Conservation (phyloP, 257 asterid species). For the Apocynum venetum region DNA sequence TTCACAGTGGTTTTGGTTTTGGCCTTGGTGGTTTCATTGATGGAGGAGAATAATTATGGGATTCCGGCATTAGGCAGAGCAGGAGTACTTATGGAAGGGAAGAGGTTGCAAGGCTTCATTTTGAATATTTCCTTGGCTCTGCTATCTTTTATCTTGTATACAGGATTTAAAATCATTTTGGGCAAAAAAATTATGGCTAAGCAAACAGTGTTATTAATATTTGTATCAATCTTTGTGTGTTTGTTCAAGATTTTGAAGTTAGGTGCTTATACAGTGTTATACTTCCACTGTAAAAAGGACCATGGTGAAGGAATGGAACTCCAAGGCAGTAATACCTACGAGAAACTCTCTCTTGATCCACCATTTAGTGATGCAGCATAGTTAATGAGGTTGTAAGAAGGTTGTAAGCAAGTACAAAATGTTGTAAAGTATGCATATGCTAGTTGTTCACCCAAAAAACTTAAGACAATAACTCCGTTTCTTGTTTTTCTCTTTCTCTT, state of each 20-base stretch:
- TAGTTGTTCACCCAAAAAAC: too few relatives aligned
- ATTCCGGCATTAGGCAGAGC: constrained; percentile 33
- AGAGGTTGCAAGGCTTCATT: constrained; percentile 37
- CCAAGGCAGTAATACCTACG: constrained; percentile 10
- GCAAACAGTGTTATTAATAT: constrained; percentile 3
- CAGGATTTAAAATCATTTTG: not conserved
- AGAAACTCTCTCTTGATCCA: constrained; percentile 9
- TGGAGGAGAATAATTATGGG: constrained; percentile 40
- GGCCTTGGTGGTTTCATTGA: constrained; percentile 26
- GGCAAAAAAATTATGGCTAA: constrained; percentile 3
- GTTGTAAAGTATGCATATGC: not conserved
- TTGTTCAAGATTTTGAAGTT: constrained; percentile 25
- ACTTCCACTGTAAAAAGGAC: constrained; percentile 37
- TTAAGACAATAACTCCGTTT: too few relatives aligned
- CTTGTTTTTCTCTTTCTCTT: too few relatives aligned
- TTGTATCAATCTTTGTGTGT: not conserved
- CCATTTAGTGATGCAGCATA: not conserved
- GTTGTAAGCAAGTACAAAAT: not conserved
- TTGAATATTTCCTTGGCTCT: constrained; percentile 23
- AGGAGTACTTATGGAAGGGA: constrained; percentile 36
- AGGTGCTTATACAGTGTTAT: constrained; percentile 38
- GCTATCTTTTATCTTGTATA: constrained; percentile 10
- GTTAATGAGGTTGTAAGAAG: not conserved
- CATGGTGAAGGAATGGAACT: constrained; percentile 37
- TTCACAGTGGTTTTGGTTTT: constrained; percentile 7